A percentile compares a stretch with the other conserved stretches of the same genome.
Conservation (phyloP, 192 early-diverging fungal genomes). For the Backusella tarrabulga region DNA sequence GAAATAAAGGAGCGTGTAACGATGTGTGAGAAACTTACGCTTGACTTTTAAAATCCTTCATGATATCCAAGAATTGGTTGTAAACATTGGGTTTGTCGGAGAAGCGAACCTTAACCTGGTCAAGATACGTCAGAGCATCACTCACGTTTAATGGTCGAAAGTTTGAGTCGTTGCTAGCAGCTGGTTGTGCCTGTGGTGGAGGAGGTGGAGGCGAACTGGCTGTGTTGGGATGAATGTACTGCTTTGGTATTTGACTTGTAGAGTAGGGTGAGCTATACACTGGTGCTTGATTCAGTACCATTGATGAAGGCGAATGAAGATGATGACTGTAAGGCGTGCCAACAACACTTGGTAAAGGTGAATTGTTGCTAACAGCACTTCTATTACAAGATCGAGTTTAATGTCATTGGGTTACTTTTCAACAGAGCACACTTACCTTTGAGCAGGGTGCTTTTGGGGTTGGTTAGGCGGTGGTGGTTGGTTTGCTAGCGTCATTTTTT, state of each 20-base stretch:
- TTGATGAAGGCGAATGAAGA: neutral
- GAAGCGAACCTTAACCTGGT: constrained; percentile 94
- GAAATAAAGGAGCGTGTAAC: neutral
- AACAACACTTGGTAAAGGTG: constrained; percentile 6
- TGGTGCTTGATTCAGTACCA: neutral
- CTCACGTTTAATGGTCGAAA: constrained; percentile 75
- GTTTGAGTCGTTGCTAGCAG: neutral
- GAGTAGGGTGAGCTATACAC: neutral
- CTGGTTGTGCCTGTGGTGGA: neutral
- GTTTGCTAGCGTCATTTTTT: constrained; percentile 8
- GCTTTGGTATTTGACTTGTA: neutral
- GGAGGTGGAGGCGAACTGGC: neutral
- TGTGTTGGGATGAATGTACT: neutral
- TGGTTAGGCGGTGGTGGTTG: neutral
- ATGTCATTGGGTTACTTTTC: neutral
- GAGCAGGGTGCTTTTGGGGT: neutral
- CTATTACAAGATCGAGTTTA: neutral
- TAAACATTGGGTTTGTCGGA: constrained; percentile 92
- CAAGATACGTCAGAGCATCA: constrained; percentile 95
- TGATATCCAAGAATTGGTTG: constrained; percentile 96
- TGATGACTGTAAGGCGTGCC: constrained; percentile 6
- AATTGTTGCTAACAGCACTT: neutral
- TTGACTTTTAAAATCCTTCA: constrained; percentile 99
- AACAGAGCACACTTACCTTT: neutral
- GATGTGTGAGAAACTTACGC: constrained; percentile 47